A percentile compares a stretch with the other conserved stretches of the same genome.
Conservation (phyloP, 1,284 basidiomycete species). For the Fomitopsis palustris region DNA sequence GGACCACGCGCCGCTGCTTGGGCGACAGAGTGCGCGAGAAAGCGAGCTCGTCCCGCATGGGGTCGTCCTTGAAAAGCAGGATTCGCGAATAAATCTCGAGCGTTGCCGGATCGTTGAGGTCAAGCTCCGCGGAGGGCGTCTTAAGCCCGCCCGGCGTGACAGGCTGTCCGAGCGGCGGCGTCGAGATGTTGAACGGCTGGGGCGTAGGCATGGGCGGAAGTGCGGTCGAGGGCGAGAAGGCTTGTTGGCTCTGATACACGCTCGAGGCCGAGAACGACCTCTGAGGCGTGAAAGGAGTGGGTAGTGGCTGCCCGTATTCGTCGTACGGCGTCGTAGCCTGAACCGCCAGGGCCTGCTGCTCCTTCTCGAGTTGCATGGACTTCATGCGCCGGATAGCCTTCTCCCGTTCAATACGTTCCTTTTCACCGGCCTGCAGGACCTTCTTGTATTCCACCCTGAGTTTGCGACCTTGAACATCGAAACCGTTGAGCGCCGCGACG, state of each 20-base stretch:
- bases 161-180: slow-evolving; percentile 41
- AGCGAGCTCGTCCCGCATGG: slow-evolving; percentile 95
- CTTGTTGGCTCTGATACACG: slow-evolving; percentile 50
- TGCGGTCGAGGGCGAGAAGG: slow-evolving; percentile 50
- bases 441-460: slow-evolving; percentile 99
- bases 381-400: slow-evolving; percentile 99
- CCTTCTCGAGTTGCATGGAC: slow-evolving; percentile 90
- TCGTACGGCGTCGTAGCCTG: slow-evolving; percentile 47
- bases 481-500: slow-evolving; percentile 92
- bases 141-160: slow-evolving; percentile 56
- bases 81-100: slow-evolving; percentile 98
- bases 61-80: slow-evolving; percentile 96
- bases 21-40: slow-evolving; percentile 86
- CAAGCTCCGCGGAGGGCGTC: slow-evolving; percentile 66
- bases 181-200: slow-evolving; percentile 48
- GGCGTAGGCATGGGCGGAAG: slow-evolving; percentile 56
- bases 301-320: slow-evolving; percentile 57
- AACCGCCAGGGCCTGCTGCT: slow-evolving; percentile 42
- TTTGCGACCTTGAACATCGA: slow-evolving; percentile 97
- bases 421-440: slow-evolving; percentile 97
- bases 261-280: slow-evolving; percentile 65
- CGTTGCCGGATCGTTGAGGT: slow-evolving; percentile 94
- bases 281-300: slow-evolving; percentile 50
- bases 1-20: slow-evolving; percentile 89
- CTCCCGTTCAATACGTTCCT: slow-evolving; percentile 98